Evolutionary conservation across 768 basidiomycete species (phyloP).

Genomic region (Boletellus sp.): DNA sequence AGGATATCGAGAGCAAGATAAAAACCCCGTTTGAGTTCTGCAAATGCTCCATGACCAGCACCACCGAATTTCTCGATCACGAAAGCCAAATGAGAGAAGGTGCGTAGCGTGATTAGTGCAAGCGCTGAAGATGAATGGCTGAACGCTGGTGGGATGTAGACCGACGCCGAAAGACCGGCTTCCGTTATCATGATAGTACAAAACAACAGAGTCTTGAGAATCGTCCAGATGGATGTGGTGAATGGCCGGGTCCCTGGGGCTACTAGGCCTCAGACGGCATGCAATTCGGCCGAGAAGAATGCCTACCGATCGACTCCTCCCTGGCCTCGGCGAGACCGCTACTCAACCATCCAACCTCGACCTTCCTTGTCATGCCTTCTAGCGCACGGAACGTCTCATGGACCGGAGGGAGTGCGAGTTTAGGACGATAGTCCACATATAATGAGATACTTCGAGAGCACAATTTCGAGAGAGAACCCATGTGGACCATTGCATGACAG

Average conservation of each 20-base stretch:
- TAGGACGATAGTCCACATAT: conserved; percentile 34
- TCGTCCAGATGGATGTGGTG: conserved; percentile 55
- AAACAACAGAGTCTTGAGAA: conserved; percentile 76
- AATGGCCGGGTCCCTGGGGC: conserved; percentile 44
- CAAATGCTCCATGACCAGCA: conserved; percentile 50
- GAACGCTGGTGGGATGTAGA: conserved; percentile 46
- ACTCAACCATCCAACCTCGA: conserved; percentile 49
- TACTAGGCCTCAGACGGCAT: conserved; percentile 20
- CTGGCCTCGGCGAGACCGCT: conserved; percentile 31
- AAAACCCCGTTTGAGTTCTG: conserved; percentile 70
- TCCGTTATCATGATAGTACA: conserved; percentile 67
- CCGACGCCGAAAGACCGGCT: conserved; percentile 49
- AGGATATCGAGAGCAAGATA: conserved; percentile 78
- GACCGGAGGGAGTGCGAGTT: conserved; percentile 25
- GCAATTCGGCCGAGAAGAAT: conserved; percentile 25
- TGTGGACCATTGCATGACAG: conserved; percentile 35
- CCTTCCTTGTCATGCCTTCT: conserved; percentile 36
- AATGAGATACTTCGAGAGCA: conserved; percentile 33
- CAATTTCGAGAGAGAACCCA: conserved; percentile 41
- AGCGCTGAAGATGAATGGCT: conserved; percentile 43
- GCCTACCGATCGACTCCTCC: conserved; percentile 30
- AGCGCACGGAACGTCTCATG: conserved; percentile 27
- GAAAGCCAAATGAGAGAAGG: conserved; percentile 67
- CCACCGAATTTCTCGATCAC: conserved; percentile 81
- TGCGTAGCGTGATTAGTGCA: conserved; percentile 51